Evolutionary conservation across 495 filamentous ascomycete genomes (phyloP), one percentile per base, ranked within the genome.

Genomic region (Penicillium arizonense): DNA sequence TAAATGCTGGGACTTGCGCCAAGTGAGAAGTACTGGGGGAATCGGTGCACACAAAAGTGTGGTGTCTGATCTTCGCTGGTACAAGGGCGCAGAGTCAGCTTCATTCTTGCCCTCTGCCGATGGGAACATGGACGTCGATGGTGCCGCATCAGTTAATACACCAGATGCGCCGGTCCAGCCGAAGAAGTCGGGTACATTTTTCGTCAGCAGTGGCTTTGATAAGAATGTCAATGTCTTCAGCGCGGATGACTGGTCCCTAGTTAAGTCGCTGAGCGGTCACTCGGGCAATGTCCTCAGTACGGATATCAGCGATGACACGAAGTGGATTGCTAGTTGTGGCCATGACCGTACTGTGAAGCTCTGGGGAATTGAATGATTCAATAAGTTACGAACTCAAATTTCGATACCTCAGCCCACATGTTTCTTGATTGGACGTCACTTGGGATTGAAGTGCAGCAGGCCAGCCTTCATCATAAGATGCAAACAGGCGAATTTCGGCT

Each of bases 1-100:
- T 49, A 97, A 97, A 67, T 96, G 92, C 73, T 99, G 94, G 94
- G 94, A 99, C 66, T 76, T 97, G 41, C 84, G 94, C 3, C 90
- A 91, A 64, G 91, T 97, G 41, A 82, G 86, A 57, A 85, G 86
- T 52, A 84, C 81, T 0, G 93, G 88, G 9, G 87, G 86, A 1
- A 87, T 99, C 44, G 94, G 92, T 10, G 95, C 94, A 1, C 93
- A 99, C 71, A 88, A 85, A 48, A 91, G 90, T 45, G 85, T 93
- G 12, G 93, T 99, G 6, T 89, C 91, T 1, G 94, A 99, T 67
- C 71, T 99, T 18, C 78, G 92, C 52, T 97, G 94, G 90, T 97
- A 87, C 71, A 91, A 95, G 71, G 94, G 91, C 3, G 71, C 76
- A 4, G 91, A 90, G 58, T 81, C 83, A 26, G 81, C 68, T n/a